A percentile compares a stretch with the other conserved stretches of the same genome.
These are phyloP conservation scores for Protea cynaroides DNA, from an alignment of 164 flowering plant species.

Conservation along the genomic window DNA sequence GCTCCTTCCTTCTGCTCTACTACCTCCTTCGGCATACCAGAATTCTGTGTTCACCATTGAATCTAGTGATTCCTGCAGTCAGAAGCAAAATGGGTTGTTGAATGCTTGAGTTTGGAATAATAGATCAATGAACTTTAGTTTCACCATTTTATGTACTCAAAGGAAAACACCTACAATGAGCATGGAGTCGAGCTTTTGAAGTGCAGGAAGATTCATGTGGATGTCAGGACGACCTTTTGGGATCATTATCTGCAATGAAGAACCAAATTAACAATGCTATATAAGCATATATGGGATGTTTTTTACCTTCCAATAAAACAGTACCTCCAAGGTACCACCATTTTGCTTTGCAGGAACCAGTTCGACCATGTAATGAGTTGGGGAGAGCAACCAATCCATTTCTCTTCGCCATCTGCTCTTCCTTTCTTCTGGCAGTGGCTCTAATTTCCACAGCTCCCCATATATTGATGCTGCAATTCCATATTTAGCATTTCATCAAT, in stretches of 20 bases:
- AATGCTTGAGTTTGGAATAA: background rate
- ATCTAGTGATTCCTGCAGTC: slow-evolving; percentile 66
- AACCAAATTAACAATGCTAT: slow-evolving; percentile 1
- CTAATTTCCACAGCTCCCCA: slow-evolving; percentile 97
- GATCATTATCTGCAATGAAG: slow-evolving; percentile 74
- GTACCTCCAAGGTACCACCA: slow-evolving; percentile 71
- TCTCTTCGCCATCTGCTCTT: slow-evolving; percentile 74
- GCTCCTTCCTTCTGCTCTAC: slow-evolving; percentile 73
- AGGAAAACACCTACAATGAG: slow-evolving; percentile 64
- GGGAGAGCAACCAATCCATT: slow-evolving; percentile 92
- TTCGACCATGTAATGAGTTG: slow-evolving; percentile 89
- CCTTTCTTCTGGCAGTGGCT: slow-evolving; percentile 74
- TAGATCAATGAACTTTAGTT: slow-evolving; percentile 1
- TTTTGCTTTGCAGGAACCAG: slow-evolving; percentile 87
- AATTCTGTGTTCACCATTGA: slow-evolving; percentile 81
- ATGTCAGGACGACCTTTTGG: slow-evolving; percentile 89
- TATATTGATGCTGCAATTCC: slow-evolving; percentile 62
- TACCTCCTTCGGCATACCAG: slow-evolving; percentile 92
- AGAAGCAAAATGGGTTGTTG: background rate
- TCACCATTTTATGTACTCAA: slow-evolving; percentile 6
- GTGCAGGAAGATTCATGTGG: slow-evolving; percentile 92
- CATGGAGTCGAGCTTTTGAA: slow-evolving; percentile 89
- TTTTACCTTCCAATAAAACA: background rate
- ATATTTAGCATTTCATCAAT: slow-evolving; percentile 7
- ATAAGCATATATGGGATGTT: background rate